Base-by-base conservation (phyloP, 2,329 filamentous ascomycete genomes). In the Cordyceps farinosa region DNA sequence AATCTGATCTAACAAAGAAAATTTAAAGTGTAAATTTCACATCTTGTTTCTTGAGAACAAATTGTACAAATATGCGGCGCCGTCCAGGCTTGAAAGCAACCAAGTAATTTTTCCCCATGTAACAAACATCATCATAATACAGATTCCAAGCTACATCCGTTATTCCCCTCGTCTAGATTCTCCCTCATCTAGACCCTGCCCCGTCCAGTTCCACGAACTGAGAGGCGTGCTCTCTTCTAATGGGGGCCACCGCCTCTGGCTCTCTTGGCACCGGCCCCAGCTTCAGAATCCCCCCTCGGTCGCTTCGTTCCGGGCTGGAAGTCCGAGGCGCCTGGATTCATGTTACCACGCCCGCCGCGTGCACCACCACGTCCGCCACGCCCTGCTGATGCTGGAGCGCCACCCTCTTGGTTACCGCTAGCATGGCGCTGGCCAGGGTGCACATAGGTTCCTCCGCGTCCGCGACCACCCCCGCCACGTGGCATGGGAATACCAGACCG, bases 231-330 rank as follows among this genome's bases (percentile, higher is more conserved):
- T 38, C 47, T 60, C 36, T 60, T 60, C 71, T 69, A 78, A 50
- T 77, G 76, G 29, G 74, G 32, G 10, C 59, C 59, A 22, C 59
- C 75, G 64, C 78, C 78, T 42, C 78, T 71, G 4, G 77, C 75
- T 64, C 78, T 71, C 70, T 80, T 80, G 3, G 76, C 77, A 27
- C 78, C 78, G 22, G 72, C 77, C 3, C 75, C 77, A 29, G 66
- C 72, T 57, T 80, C 78, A 0, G 75, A 76, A 61, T 87, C 84
- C 55, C 85, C 83, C 60, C 84, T 77, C 15, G 82, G 79, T 34
- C 84, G 78, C 74, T 87, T 87, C 67, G 79, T 83, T 4, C 84
- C 83, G 9, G 82, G 80, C 48, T 85, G 84, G 67, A 85, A 82
- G 63, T 87, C 86, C 55, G 79, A 76, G 10, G 81, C 84, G 13